Conservation (phyloP, 371 early-diverging fungal genomes). For the Apophysomyces trapeziformis region DNA sequence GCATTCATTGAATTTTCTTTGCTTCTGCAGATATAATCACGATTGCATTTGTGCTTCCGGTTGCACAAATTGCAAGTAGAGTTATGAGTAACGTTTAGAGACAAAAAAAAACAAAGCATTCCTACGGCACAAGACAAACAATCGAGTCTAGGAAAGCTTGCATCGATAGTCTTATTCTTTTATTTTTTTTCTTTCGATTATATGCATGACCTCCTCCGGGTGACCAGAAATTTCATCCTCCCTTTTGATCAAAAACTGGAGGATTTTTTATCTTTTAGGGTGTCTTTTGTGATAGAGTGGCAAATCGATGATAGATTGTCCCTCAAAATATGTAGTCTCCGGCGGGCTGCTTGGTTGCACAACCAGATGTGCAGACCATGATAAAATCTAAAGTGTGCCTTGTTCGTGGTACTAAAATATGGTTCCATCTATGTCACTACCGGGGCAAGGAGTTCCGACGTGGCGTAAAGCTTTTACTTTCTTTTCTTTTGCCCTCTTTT, state of each 20-base stretch:
- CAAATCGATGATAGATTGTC: background rate
- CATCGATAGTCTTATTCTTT: background rate
- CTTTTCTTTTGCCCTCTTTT: no score
- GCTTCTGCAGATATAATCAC: constrained; percentile 8
- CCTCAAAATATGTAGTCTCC: constrained; percentile 8
- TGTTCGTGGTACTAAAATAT: constrained; percentile 7
- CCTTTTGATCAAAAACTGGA: background rate
- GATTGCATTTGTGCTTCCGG: background rate
- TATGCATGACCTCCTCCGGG: constrained; percentile 5
- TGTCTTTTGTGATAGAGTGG: background rate
- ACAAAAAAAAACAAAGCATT: background rate
- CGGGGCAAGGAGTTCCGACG: constrained; percentile 12
- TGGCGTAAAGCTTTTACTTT: constrained; percentile 7
- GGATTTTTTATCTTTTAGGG: background rate
- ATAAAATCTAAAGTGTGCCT: constrained; percentile 1
- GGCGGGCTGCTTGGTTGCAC: constrained; percentile 6
- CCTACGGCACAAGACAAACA: background rate
- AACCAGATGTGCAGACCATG: constrained; percentile 5
- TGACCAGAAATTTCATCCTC: background rate
- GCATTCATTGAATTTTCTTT: constrained; percentile 10
- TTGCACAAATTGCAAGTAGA: constrained; percentile 1
- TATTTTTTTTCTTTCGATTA: background rate
- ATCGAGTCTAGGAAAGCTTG: background rate
- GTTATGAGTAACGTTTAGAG: background rate
- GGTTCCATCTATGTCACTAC: background rate